Percentiles rank a stretch among this genome's conserved stretches.
Evolutionary conservation across 2,329 filamentous ascomycete genomes (phyloP).

Genomic region (Verticillium tricorpus): DNA sequence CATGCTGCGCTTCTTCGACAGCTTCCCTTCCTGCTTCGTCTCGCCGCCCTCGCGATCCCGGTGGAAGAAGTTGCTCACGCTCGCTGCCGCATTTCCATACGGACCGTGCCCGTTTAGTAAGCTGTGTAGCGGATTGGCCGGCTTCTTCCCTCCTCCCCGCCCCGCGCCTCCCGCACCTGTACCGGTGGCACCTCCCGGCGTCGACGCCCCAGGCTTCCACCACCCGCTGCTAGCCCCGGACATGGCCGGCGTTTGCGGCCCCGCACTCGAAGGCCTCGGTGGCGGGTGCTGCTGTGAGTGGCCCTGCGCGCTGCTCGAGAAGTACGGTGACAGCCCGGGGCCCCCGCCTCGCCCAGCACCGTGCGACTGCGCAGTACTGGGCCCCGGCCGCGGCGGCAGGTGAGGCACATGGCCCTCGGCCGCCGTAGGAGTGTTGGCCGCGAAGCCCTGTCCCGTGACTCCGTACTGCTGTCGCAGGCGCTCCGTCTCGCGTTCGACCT

Average conservation of each 20-base stretch:
- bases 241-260: constrained; percentile 9
- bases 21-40: constrained; percentile 32
- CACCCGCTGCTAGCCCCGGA: constrained; percentile 16
- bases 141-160: constrained; percentile 14
- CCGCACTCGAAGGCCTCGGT: constrained; percentile 8
- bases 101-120: constrained; percentile 20
- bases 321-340: constrained; percentile 4
- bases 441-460: constrained; percentile 41
- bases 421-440: constrained; percentile 11
- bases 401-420: constrained; percentile 6
- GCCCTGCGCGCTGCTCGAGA: background rate
- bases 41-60: constrained; percentile 22
- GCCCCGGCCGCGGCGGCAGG: constrained; percentile 20
- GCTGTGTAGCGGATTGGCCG: constrained; percentile 21
- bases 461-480: constrained; percentile 68
- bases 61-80: constrained; percentile 40
- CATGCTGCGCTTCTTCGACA: constrained; percentile 43
- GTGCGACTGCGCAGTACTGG: constrained; percentile 6
- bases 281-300: background rate
- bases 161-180: constrained; percentile 1
- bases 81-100: constrained; percentile 35
- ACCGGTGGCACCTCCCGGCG: constrained; percentile 6
- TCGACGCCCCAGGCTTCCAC: constrained; percentile 20
- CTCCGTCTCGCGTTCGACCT: constrained; percentile 77
- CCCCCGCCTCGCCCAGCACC: constrained; percentile 2